Evolutionary conservation across 192 early-diverging fungal species (phyloP).

Genomic region (Radiomyces spectabilis): DNA sequence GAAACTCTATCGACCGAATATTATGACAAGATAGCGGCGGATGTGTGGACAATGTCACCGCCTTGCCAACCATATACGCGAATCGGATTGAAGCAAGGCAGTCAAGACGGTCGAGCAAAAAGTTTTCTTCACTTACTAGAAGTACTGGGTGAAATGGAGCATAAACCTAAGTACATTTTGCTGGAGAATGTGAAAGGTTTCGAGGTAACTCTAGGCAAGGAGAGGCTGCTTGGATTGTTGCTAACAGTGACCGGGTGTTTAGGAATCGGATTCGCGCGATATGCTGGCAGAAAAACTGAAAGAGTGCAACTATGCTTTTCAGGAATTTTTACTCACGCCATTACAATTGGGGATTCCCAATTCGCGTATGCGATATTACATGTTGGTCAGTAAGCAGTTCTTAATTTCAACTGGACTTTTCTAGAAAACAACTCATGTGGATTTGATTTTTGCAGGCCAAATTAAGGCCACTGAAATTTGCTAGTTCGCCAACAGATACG

Average conservation of each 20-base stretch:
- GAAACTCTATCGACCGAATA: conserved; percentile 51
- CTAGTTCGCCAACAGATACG: conserved; percentile 24
- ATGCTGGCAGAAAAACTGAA: conserved; percentile 44
- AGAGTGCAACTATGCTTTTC: conserved; percentile 48
- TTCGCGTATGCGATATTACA: conserved; percentile 71
- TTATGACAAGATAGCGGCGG: conserved; percentile 54
- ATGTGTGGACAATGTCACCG: conserved; percentile 78
- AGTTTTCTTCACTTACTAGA: conserved; percentile 69
- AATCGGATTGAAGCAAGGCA: conserved; percentile 62
- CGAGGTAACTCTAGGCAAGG: conserved; percentile 33
- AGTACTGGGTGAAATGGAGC: conserved; percentile 45
- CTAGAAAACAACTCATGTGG: not conserved
- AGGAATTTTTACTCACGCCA: conserved; percentile 72
- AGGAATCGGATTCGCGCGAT: conserved; percentile 46
- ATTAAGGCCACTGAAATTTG: conserved; percentile 30
- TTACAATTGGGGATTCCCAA: conserved; percentile 72
- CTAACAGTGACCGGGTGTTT: no score
- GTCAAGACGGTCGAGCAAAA: conserved; percentile 62
- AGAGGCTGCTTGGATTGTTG: not conserved
- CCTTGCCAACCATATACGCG: conserved; percentile 78
- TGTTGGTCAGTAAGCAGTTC: conserved; percentile 38
- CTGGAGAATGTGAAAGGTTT: conserved; percentile 83
- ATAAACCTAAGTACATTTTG: conserved; percentile 55
- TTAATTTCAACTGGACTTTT: not conserved
- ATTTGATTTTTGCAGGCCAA: conserved; percentile 10